phyloP scores from a whole-genome alignment of 805 yeast genomes.

The Candida sithepensis region DNA sequence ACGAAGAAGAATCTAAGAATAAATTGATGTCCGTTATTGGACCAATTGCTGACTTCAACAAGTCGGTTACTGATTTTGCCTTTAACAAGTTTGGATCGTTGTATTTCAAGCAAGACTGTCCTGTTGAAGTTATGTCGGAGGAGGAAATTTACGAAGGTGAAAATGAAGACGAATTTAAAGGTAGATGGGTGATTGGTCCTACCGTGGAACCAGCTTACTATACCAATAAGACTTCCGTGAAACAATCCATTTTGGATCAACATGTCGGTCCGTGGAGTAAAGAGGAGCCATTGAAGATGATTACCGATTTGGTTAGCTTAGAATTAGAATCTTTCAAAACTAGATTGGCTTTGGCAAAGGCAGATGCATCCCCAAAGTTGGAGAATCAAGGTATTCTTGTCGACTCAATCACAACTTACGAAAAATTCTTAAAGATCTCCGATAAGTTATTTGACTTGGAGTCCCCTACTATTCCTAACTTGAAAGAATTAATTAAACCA shows the following conservation, averaged over 20 bases:
- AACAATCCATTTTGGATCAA: constrained; percentile 45
- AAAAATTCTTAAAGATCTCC: constrained; percentile 53
- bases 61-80: constrained; percentile 35
- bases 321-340: constrained; percentile 60
- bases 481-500: constrained; percentile 62
- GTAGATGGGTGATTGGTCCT: constrained; percentile 92
- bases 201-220: constrained; percentile 75
- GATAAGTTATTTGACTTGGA: constrained; percentile 55
- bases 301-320: constrained; percentile 59
- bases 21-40: constrained; percentile 59
- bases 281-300: constrained; percentile 54
- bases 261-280: constrained; percentile 77
- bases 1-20: constrained; percentile 44
- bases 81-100: constrained; percentile 80
- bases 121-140: constrained; percentile 13
- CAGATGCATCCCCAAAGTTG: constrained; percentile 45
- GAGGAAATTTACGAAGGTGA: constrained; percentile 58
- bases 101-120: constrained; percentile 72
- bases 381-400: constrained; percentile 42
- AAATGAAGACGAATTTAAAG: constrained; percentile 44
- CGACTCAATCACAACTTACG: constrained; percentile 57
- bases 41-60: constrained; percentile 57
- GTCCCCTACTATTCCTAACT: constrained; percentile 56
- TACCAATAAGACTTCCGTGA: constrained; percentile 57
- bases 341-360: constrained; percentile 51